These are phyloP conservation scores for Fusarium hainanense DNA, from an alignment of 2,329 filamentous ascomycete species.

Conservation along the genomic window DNA sequence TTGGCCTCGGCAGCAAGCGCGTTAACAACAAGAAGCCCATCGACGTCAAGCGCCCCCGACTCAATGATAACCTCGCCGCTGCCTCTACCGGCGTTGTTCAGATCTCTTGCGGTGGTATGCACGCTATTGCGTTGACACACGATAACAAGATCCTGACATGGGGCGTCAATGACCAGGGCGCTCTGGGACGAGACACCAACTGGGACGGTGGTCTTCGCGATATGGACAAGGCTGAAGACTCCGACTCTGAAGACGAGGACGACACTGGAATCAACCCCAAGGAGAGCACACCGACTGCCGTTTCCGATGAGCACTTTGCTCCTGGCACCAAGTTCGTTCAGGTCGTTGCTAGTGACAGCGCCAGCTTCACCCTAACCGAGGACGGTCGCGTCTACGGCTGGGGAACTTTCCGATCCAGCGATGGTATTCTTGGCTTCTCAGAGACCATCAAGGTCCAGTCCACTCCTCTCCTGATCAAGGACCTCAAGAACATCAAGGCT, in stretches of 20 bases:
- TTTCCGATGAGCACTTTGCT: slow-evolving; percentile 69
- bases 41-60: slow-evolving; percentile 83
- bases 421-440: slow-evolving; percentile 74
- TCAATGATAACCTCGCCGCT: slow-evolving; percentile 73
- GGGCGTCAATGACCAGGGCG: slow-evolving; percentile 89
- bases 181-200: slow-evolving; percentile 78
- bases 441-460: slow-evolving; percentile 62
- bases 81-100: slow-evolving; percentile 80
- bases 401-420: slow-evolving; percentile 79
- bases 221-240: slow-evolving; percentile 63
- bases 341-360: slow-evolving; percentile 78
- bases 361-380: slow-evolving; percentile 79
- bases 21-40: slow-evolving; percentile 70
- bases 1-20: slow-evolving; percentile 78
- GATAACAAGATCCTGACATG: slow-evolving; percentile 87
- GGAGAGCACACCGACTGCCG: slow-evolving; percentile 73
- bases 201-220: slow-evolving; percentile 74
- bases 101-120: slow-evolving; percentile 84
- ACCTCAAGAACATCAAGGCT: slow-evolving; percentile 72
- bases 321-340: slow-evolving; percentile 70
- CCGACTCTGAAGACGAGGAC: slow-evolving; percentile 67
- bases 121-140: slow-evolving; percentile 78
- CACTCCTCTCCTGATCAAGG: slow-evolving; percentile 66
- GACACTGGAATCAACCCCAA: slow-evolving; percentile 76
- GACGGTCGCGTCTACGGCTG: slow-evolving; percentile 83